Conservation (phyloP, 768 basidiomycete species). For the Sistotremastrum niveocremeum region DNA sequence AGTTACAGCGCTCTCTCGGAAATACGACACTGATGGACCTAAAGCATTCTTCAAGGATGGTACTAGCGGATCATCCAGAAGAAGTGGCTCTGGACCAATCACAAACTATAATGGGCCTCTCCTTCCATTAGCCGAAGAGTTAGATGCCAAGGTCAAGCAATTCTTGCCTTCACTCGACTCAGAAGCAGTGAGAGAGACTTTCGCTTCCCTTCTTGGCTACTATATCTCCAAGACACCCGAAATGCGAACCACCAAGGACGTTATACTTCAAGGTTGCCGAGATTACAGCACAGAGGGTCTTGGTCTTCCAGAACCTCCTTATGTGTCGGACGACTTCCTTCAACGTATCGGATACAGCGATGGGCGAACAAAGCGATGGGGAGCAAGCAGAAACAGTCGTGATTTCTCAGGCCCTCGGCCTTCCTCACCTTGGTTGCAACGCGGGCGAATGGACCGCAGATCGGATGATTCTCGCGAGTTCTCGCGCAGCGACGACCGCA, state of each 20-base stretch:
- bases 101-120: not conserved
- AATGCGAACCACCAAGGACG: constrained; percentile 29
- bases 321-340: constrained; percentile 37
- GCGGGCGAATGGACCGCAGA: no score
- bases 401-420: no score
- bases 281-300: constrained; percentile 46
- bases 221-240: constrained; percentile 41
- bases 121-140: constrained; percentile 10
- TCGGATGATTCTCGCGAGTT: no score
- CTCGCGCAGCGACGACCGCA: no score
- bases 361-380: constrained; percentile 15
- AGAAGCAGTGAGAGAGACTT: constrained; percentile 43
- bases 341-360: constrained; percentile 23
- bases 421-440: no score
- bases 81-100: not conserved
- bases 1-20: constrained; percentile 30
- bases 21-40: constrained; percentile 33
- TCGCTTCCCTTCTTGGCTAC: constrained; percentile 59
- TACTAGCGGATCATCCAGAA: not conserved
- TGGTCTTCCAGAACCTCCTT: constrained; percentile 39
- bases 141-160: constrained; percentile 18
- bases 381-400: not conserved
- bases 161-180: constrained; percentile 22
- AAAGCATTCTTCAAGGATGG: constrained; percentile 17
- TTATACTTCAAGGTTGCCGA: constrained; percentile 42